Evolutionary conservation across 1,284 basidiomycete species (phyloP), one percentile per base, ranked within the genome.

Genomic region (Ganoderma meredithae): DNA sequence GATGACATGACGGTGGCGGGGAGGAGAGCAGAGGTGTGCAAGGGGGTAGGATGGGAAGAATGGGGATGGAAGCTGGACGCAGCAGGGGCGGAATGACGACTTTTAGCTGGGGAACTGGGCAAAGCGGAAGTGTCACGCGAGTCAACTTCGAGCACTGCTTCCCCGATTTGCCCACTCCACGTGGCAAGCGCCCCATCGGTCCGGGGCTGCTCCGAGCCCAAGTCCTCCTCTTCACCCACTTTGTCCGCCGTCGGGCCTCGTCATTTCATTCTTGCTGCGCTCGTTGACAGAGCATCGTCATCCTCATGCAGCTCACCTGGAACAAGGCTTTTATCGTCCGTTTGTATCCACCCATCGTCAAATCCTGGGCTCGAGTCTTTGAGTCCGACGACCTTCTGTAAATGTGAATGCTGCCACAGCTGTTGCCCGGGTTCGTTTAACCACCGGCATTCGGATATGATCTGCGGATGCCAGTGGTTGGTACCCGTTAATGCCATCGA

Each of bases 81-180:
- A 47, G 33, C 19, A 39, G 31, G 55, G 40, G 22, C 31, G 41
- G 47, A 25, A 60, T 55, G 66, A 61, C 47, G 62, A 61, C 60
- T 27, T 31, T 53, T 13, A 39, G 27, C 43, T 39, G 41, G 43
- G 60, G 41, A 41, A 43, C n/a, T 56, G 58, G 66, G 49, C 52
- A 36, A 39, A 55, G 44, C 58, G 65, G 27, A 25, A 22, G 27
- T 31, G 66, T 68, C 66, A 68, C 66, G 63, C 66, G 66, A 68
- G 66, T 41, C 17, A 1, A 52, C 36, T 47, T 36, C 31, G 15
- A 43, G 64, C 40, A 47, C 60, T 41, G 41, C 25, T 40, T 36
- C 9, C 59, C 49, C 27, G 22, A 56, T 59, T 43, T 19, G 12
- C 6, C 25, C 6, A 33, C 62, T 17, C 55, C 55, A 67, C 66